phyloP scores from a whole-genome alignment of 305 asterid genomes.

The Petunia hybrid region DNA sequence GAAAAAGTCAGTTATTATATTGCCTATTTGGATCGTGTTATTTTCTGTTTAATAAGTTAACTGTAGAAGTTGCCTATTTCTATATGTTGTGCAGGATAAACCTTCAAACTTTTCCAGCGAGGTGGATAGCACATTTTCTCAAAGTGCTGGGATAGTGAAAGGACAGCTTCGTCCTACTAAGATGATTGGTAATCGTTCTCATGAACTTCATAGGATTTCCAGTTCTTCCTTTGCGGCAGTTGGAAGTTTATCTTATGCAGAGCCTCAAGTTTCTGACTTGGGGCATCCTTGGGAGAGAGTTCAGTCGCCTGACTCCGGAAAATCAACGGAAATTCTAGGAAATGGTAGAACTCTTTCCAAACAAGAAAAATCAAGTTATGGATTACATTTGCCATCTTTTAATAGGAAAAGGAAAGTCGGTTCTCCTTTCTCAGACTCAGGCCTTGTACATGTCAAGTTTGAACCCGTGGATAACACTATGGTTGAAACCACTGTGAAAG shows the following conservation, averaged over 20 bases:
- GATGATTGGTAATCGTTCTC: slow-evolving; percentile 35
- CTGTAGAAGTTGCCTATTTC: not conserved
- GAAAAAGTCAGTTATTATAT: not conserved
- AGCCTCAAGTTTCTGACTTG: not conserved
- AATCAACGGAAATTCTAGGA: slow-evolving; percentile 31
- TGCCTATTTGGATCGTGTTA: not conserved
- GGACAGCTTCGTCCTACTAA: not conserved
- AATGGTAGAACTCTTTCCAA: slow-evolving; percentile 34
- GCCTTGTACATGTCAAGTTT: slow-evolving; percentile 46
- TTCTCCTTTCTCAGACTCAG: slow-evolving; percentile 31
- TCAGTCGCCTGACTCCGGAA: slow-evolving; percentile 30
- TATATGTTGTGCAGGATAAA: slow-evolving; percentile 32
- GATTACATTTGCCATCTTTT: slow-evolving; percentile 38
- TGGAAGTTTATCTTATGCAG: not conserved
- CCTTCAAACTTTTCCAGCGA: slow-evolving; percentile 23
- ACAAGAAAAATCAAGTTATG: slow-evolving; percentile 36
- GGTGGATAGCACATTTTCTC: slow-evolving; percentile 32
- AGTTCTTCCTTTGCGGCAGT: slow-evolving; percentile 35
- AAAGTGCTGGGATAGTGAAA: slow-evolving; percentile 38
- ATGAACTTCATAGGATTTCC: slow-evolving; percentile 38
- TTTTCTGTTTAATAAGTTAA: not conserved
- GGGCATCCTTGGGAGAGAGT: slow-evolving; percentile 31
- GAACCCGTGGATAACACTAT: slow-evolving; percentile 49
- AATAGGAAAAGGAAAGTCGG: slow-evolving; percentile 32
- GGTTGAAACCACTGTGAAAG: slow-evolving; percentile 37